Conservation (phyloP, 768 basidiomycete species). For the Lactarius tabidus region DNA sequence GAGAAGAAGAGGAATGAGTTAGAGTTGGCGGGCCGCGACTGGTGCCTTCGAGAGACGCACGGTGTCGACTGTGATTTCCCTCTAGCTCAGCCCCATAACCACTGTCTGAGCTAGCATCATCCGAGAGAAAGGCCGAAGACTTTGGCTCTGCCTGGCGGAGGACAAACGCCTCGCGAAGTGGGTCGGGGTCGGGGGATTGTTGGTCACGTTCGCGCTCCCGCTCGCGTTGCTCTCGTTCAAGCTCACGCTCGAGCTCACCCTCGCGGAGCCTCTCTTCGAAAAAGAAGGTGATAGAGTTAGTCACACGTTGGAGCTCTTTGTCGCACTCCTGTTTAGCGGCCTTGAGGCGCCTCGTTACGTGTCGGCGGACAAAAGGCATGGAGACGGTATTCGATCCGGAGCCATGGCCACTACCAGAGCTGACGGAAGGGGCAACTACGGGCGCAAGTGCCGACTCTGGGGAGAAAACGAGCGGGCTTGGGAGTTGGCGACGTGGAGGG, state of each 20-base stretch:
- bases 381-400: conserved; percentile 74
- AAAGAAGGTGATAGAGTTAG: conserved; percentile 89
- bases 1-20: conserved; percentile 52
- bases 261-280: conserved; percentile 89
- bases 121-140: conserved; percentile 52
- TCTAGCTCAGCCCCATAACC: conserved; percentile 79
- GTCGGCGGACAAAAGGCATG: conserved; percentile 89
- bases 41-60: conserved; percentile 58
- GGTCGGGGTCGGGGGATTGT: conserved; percentile 35
- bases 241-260: conserved; percentile 62
- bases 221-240: conserved; percentile 47
- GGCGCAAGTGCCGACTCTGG: conserved; percentile 50
- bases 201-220: conserved; percentile 48
- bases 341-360: conserved; percentile 89
- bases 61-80: conserved; percentile 60
- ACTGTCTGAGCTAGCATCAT: conserved; percentile 76
- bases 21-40: conserved; percentile 39
- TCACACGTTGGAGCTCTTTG: conserved; percentile 91
- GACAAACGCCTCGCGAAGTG: conserved; percentile 57
- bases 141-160: conserved; percentile 56
- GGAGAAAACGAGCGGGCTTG: conserved; percentile 78
- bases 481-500: conserved; percentile 43
- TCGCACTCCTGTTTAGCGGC: conserved; percentile 96
- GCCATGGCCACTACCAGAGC: conserved; percentile 36
- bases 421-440: conserved; percentile 30